Percentiles rank a stretch among this genome's conserved stretches.
Conservation (phyloP, 192 early-diverging fungal genomes). For the Coemansia biformis region DNA sequence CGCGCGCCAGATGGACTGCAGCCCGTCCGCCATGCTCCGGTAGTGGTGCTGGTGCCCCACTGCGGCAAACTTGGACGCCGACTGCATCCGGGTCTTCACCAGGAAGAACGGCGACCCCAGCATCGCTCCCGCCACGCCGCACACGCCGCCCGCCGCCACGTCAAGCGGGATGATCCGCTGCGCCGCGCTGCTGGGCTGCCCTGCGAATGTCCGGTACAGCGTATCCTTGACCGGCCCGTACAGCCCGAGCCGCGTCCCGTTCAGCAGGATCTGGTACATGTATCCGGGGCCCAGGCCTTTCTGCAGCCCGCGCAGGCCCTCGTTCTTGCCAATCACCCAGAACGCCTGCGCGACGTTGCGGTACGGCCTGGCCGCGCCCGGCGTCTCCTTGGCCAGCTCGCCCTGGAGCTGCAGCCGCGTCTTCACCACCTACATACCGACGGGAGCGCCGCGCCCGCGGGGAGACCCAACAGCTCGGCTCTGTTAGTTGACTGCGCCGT, state of each 20-base stretch:
- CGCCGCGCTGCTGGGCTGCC: slow-evolving; percentile 25
- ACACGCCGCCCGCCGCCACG: slow-evolving; percentile 66
- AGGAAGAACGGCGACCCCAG: slow-evolving; percentile 84
- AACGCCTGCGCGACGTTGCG: slow-evolving; percentile 75
- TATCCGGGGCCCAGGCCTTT: slow-evolving; percentile 85
- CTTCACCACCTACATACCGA: slow-evolving; percentile 69
- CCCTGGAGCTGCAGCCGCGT: slow-evolving; percentile 92
- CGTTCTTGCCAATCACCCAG: slow-evolving; percentile 66
- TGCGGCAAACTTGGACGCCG: slow-evolving; percentile 60
- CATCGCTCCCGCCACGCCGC: slow-evolving; percentile 76
- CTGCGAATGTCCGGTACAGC: slow-evolving; percentile 47
- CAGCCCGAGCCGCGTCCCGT: slow-evolving; percentile 85
- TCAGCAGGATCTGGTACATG: slow-evolving; percentile 86
- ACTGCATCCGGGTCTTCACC: slow-evolving; percentile 85
- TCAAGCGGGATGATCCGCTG: slow-evolving; percentile 52
- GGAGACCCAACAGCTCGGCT: too few relatives aligned
- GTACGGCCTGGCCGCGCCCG: slow-evolving; percentile 56
- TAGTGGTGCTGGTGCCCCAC: slow-evolving; percentile 88
- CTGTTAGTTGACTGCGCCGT: too few relatives aligned
- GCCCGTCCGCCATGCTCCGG: slow-evolving; percentile 58
- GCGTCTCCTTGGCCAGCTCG: slow-evolving; percentile 58
- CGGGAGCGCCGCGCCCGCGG: too few relatives aligned
- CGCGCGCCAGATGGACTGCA: slow-evolving; percentile 59
- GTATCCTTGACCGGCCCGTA: slow-evolving; percentile 78
- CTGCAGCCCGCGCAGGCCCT: slow-evolving; percentile 83